Conservation (phyloP, 2,329 filamentous ascomycete genomes). For the Akanthomyces muscarius region DNA sequence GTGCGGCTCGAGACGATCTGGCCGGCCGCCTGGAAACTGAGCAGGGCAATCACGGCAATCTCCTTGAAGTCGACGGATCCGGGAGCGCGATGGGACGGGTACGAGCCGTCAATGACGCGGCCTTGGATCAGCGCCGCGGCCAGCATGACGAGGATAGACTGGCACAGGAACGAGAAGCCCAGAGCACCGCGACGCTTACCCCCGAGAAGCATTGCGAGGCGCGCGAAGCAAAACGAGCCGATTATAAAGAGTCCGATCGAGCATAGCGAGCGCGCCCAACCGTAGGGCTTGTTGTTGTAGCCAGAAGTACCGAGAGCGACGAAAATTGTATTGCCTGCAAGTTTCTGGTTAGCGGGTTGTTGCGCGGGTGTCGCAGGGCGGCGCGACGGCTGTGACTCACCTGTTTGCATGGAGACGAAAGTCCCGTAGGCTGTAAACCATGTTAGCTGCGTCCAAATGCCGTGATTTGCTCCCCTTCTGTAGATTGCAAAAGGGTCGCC, state of each 20-base stretch:
- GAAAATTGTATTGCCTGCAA: conserved; percentile 57
- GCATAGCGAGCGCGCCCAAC: conserved; percentile 45
- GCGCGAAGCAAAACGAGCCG: conserved; percentile 46
- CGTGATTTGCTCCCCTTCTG: too few species aligned
- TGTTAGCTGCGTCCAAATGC: background rate
- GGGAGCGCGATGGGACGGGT: conserved; percentile 14
- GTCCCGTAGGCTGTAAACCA: conserved; percentile 27
- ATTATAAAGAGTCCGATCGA: conserved; percentile 52
- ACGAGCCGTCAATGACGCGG: conserved; percentile 26
- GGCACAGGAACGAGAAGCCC: conserved; percentile 46
- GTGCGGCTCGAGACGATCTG: conserved; percentile 48
- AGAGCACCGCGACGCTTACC: conserved; percentile 40
- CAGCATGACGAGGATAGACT: conserved; percentile 47
- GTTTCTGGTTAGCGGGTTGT: background rate
- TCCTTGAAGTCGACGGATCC: conserved; percentile 26
- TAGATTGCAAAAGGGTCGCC: background rate
- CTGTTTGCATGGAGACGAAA: conserved; percentile 40
- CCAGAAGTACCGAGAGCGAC: conserved; percentile 54
- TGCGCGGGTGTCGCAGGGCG: background rate
- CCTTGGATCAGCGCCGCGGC: conserved; percentile 50
- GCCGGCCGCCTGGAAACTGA: conserved; percentile 52
- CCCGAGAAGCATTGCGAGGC: conserved; percentile 29
- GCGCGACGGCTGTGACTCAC: conserved; percentile 16
- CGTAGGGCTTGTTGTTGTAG: conserved; percentile 46
- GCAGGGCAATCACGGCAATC: conserved; percentile 41